phyloP scores from a whole-genome alignment of 1,284 basidiomycete species.

The Puccinia coronata region DNA sequence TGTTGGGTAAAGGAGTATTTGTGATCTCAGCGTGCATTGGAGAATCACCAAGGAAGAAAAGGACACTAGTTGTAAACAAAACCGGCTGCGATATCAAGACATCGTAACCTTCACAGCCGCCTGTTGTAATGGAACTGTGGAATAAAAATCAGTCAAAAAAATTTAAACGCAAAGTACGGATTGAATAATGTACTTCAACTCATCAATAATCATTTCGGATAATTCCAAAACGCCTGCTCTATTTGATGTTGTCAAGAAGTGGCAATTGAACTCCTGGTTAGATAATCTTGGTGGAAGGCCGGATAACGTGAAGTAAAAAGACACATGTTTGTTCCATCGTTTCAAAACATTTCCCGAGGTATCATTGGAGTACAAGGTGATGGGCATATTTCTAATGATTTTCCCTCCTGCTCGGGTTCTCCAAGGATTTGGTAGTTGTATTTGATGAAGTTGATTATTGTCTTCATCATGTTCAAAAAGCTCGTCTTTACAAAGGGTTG shows the following conservation, averaged over 20 bases:
- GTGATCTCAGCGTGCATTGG: no score
- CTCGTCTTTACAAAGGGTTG: background rate
- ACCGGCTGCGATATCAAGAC: no score
- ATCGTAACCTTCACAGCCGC: no score
- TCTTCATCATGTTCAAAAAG: background rate
- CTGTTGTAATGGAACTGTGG: no score
- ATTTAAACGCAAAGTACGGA: no score
- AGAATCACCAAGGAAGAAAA: no score
- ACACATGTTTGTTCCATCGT: slow-evolving; percentile 50
- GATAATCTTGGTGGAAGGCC: slow-evolving; percentile 56
- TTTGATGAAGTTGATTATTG: background rate
- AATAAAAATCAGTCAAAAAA: no score
- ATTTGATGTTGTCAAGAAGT: slow-evolving; percentile 62
- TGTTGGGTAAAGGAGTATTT: no score
- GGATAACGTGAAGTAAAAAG: slow-evolving; percentile 59
- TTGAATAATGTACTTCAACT: no score
- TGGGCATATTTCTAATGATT: slow-evolving; percentile 53
- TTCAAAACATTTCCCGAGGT: slow-evolving; percentile 62
- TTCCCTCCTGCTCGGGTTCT: background rate
- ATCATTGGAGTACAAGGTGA: slow-evolving; percentile 63
- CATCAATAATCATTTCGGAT: no score
- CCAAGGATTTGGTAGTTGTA: background rate
- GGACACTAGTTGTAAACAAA: no score
- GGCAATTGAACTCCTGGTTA: slow-evolving; percentile 58
- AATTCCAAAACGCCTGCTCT: slow-evolving; percentile 57